These are phyloP conservation scores for Ceratocystis alfenasii DNA, from an alignment of 2,329 filamentous ascomycete genomes.

Conservation along the genomic window DNA sequence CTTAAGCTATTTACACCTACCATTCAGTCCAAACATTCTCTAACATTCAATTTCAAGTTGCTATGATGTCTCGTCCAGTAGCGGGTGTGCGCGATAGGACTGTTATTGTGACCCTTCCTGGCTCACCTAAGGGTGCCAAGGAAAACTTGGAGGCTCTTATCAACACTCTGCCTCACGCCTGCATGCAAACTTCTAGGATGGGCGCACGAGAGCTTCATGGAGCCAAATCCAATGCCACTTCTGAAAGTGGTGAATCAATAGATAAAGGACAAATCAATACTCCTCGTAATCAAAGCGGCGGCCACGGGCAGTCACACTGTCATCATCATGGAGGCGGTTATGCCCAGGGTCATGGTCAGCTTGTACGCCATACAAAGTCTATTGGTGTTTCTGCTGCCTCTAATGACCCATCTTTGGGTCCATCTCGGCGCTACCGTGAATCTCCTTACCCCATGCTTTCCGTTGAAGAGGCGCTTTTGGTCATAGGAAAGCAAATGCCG, in stretches of 20 bases:
- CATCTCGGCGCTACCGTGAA: slow-evolving; percentile 61
- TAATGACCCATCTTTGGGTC: slow-evolving; percentile 49
- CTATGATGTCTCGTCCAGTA: slow-evolving; percentile 89
- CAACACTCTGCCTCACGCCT: slow-evolving; percentile 91
- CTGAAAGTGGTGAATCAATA: slow-evolving; percentile 59
- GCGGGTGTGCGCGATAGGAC: slow-evolving; percentile 75
- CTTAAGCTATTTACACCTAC: slow-evolving; percentile 21
- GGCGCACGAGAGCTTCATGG: slow-evolving; percentile 69
- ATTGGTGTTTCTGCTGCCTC: slow-evolving; percentile 42
- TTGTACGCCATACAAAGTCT: slow-evolving; percentile 61
- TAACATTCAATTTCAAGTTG: slow-evolving; percentile 46
- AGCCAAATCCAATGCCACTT: slow-evolving; percentile 44
- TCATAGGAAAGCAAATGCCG: slow-evolving; percentile 65
- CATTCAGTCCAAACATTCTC: slow-evolving; percentile 20
- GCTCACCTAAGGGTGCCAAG: slow-evolving; percentile 86
- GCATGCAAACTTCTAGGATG: slow-evolving; percentile 69
- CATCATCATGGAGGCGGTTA: slow-evolving; percentile 48
- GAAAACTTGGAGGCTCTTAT: slow-evolving; percentile 86
- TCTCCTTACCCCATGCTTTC: slow-evolving; percentile 89
- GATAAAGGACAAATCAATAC: slow-evolving; percentile 41
- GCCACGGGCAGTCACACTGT: slow-evolving; percentile 33
- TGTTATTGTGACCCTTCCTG: slow-evolving; percentile 78
- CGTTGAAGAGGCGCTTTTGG: slow-evolving; percentile 64
- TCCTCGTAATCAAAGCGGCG: slow-evolving; percentile 45
- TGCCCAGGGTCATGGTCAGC: slow-evolving; percentile 49